A percentile compares a stretch with the other conserved stretches of the same genome.
phyloP scores from a whole-genome alignment of 768 basidiomycete species.

The Amanita rubescens region DNA sequence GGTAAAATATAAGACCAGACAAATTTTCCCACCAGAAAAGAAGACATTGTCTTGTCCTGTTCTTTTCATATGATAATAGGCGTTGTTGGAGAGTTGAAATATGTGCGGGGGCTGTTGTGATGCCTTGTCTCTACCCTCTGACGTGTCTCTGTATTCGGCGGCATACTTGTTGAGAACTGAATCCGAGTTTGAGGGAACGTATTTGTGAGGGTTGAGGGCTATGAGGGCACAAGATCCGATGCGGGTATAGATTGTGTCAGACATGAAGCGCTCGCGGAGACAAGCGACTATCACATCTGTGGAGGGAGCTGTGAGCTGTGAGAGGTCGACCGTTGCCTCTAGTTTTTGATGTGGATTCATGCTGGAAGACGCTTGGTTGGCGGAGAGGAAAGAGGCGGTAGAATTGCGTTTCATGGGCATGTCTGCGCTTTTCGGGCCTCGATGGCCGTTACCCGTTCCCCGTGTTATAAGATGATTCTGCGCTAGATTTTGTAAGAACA shows the following conservation, averaged over 20 bases:
- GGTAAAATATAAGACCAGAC: conserved; percentile 3
- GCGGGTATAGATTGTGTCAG: conserved; percentile 73
- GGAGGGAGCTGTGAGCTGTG: conserved; percentile 55
- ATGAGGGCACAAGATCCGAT: conserved; percentile 69
- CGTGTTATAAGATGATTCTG: too few species aligned
- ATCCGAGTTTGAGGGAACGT: conserved; percentile 78
- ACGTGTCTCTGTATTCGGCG: conserved; percentile 73
- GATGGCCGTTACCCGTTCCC: not conserved
- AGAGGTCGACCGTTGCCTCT: conserved; percentile 66
- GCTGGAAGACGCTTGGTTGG: not conserved
- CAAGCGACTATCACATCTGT: conserved; percentile 84
- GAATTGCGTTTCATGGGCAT: not conserved
- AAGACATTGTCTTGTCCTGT: conserved; percentile 88
- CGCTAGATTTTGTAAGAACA: too few species aligned
- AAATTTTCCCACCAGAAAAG: conserved; percentile 61
- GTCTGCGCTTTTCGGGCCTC: not conserved
- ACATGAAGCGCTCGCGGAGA: conserved; percentile 81
- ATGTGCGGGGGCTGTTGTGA: conserved; percentile 68
- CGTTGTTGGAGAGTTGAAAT: conserved; percentile 84
- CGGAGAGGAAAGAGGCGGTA: not conserved
- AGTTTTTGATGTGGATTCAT: conserved; percentile 46
- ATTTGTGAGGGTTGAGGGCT: conserved; percentile 91
- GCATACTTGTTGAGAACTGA: conserved; percentile 80
- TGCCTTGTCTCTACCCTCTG: conserved; percentile 42
- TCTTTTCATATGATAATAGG: conserved; percentile 93